Conservation (phyloP, 495 filamentous ascomycete species). For the Diplogelasinospora grovesii region DNA sequence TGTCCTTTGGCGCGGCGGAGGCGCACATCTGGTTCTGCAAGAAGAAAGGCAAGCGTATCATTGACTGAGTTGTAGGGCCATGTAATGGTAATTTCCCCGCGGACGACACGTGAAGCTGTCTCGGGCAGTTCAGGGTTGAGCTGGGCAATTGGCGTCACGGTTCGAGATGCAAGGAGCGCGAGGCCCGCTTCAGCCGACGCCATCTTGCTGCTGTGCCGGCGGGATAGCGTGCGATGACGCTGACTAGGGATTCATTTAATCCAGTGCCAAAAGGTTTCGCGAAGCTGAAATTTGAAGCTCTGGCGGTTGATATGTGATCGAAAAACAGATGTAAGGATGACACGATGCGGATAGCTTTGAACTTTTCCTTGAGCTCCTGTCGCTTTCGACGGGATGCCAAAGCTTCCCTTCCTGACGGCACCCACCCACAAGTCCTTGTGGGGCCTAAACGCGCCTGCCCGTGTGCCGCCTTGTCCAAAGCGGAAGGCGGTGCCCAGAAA, state of each 20-base stretch:
- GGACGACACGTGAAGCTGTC: conserved; percentile 26
- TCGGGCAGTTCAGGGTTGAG: conserved; percentile 51
- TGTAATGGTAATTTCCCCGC: conserved; percentile 70
- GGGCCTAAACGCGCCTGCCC: too few species aligned
- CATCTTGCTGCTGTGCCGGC: conserved; percentile 12
- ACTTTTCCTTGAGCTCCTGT: too few species aligned
- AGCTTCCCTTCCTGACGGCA: too few species aligned
- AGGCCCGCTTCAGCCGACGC: conserved; percentile 7
- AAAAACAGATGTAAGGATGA: too few species aligned
- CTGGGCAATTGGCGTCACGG: conserved; percentile 53
- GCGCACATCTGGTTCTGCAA: conserved; percentile 82
- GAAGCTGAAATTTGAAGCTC: too few species aligned
- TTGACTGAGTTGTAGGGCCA: conserved; percentile 87
- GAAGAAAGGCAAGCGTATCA: conserved; percentile 62
- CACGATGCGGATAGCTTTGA: too few species aligned
- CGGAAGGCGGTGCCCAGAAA: too few species aligned
- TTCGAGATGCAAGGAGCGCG: conserved; percentile 13
- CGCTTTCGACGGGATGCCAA: too few species aligned
- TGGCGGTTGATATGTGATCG: too few species aligned
- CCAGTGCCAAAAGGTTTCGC: too few species aligned
- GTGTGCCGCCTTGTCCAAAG: too few species aligned
- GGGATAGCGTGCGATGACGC: background rate
- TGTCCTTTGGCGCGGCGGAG: conserved; percentile 73
- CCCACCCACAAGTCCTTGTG: too few species aligned
- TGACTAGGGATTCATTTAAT: conserved; percentile 1